Evolutionary conservation across 345 rosid genomes (phyloP), one percentile per base, ranked within the genome.

Genomic region (Kernera saxatilis): DNA sequence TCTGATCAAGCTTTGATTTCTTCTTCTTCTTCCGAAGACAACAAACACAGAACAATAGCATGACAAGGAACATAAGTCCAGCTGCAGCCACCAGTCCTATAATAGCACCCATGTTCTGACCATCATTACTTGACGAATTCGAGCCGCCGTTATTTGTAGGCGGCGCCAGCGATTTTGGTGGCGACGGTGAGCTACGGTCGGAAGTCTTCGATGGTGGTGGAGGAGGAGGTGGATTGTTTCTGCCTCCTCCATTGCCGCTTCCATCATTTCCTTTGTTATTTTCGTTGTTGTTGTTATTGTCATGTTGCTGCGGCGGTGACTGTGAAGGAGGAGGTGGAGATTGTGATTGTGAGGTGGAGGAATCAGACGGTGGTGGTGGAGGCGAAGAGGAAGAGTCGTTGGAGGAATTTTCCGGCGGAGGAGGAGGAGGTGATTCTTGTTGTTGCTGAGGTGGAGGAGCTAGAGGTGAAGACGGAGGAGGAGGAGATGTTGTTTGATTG

Each of bases 41-140:
- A 33, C 83, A 66, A 17, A 85, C 74, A 11, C 82, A 45, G 9
- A 69, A 49, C 57, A 74, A 56, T 18, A 85, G 6, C 71, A 82
- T 58, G 23, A 78, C 61, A 48, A 84, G 37, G n/a, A 89, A 14
- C 46, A 87, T 23, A 27, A 89, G 8, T 25, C 61, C 81, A 14
- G 64, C 87, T 26, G 84, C 90, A 25, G 59, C 83, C 19, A 55
- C 85, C 4, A 84, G 65, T 39, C 88, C 96, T 69, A 76, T 39
- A 37, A 70, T n/a, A 13, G 14, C 54, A 45, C 59, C 70, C 61
- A 69, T 70, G 45, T 76, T 57, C 8, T 5, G 41, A 29, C 36
- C 45, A 48, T 30, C 22, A 21, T 48, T 65, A 48, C 67, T 66
- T 21, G 60, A 65, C 29, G 62, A 49, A 29, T 58, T 56, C 15